Evolutionary conservation across 768 basidiomycete genomes (phyloP).

Genomic region (Pleurotus sapidus): DNA sequence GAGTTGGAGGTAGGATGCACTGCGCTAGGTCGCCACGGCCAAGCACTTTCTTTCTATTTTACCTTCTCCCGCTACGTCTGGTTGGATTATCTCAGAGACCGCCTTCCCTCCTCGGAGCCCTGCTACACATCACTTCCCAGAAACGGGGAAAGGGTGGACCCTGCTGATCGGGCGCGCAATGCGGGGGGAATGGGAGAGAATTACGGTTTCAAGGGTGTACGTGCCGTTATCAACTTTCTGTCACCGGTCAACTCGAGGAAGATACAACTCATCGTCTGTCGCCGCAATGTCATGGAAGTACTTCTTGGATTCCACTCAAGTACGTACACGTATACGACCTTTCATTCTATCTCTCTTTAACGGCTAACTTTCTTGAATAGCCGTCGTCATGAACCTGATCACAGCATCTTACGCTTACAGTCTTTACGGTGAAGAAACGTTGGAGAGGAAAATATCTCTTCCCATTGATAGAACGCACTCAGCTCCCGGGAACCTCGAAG

Average conservation of each 20-base stretch:
- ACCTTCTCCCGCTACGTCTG: too few species aligned
- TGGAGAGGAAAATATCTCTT: neutral
- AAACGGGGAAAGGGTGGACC: constrained; percentile 8
- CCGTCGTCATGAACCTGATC: neutral
- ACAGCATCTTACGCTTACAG: neutral
- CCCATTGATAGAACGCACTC: neutral
- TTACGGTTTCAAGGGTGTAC: neutral
- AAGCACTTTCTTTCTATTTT: too few species aligned
- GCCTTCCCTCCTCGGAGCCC: too few species aligned
- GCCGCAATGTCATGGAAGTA: constrained; percentile 22
- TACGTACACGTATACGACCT: too few species aligned
- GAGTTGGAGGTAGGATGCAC: constrained; percentile 25
- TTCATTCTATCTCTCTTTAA: neutral
- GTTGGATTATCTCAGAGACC: too few species aligned
- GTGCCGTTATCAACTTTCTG: neutral
- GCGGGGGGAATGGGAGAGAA: neutral
- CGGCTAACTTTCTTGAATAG: neutral
- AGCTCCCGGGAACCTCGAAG: neutral
- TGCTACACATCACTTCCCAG: neutral
- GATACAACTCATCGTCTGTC: constrained; percentile 35
- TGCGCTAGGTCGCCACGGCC: too few species aligned
- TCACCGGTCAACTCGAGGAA: constrained; percentile 8
- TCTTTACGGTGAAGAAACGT: neutral
- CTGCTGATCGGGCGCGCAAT: too few species aligned
- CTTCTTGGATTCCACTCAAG: constrained; percentile 23